Evolutionary conservation across 1,139 yeast genomes (phyloP).

Genomic region (Blastobotrys serpentis): DNA sequence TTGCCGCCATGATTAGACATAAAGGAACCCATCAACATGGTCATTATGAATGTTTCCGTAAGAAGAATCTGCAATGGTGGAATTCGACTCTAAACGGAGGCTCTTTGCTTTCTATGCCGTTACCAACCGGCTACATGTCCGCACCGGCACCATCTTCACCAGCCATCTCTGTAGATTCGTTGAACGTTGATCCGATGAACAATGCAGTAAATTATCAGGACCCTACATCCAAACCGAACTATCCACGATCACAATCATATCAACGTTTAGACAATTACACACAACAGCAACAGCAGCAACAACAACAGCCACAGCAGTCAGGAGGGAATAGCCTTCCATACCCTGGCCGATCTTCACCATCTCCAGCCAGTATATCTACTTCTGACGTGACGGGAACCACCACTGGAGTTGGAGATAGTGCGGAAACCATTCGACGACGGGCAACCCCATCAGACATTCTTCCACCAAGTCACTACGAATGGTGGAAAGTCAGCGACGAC

Average conservation of each 20-base stretch:
- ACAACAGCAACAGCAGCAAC: neutral
- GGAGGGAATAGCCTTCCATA: slow-evolving; percentile 21
- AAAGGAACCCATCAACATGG: slow-evolving; percentile 88
- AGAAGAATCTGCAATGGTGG: slow-evolving; percentile 31
- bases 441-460: slow-evolving; percentile 14
- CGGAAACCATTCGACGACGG: slow-evolving; percentile 11
- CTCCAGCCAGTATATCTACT: slow-evolving; percentile 26
- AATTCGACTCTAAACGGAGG: neutral
- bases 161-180: slow-evolving; percentile 9
- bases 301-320: neutral
- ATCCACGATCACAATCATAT: slow-evolving; percentile 7
- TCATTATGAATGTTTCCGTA: slow-evolving; percentile 53
- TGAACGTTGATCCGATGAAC: neutral
- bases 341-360: slow-evolving; percentile 26
- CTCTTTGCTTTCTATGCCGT: neutral
- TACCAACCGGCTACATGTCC: slow-evolving; percentile 10
- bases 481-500: slow-evolving; percentile 86
- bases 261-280: neutral
- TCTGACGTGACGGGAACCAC: slow-evolving; percentile 20
- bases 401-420: slow-evolving; percentile 3
- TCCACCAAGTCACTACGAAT: slow-evolving; percentile 38
- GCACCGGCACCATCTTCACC: slow-evolving; percentile 10
- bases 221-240: neutral
- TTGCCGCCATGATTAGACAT: slow-evolving; percentile 77
- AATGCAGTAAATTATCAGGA: slow-evolving; percentile 9